Conservation (phyloP, 2,329 filamentous ascomycete species). For the Diaporthe citrichinensis region DNA sequence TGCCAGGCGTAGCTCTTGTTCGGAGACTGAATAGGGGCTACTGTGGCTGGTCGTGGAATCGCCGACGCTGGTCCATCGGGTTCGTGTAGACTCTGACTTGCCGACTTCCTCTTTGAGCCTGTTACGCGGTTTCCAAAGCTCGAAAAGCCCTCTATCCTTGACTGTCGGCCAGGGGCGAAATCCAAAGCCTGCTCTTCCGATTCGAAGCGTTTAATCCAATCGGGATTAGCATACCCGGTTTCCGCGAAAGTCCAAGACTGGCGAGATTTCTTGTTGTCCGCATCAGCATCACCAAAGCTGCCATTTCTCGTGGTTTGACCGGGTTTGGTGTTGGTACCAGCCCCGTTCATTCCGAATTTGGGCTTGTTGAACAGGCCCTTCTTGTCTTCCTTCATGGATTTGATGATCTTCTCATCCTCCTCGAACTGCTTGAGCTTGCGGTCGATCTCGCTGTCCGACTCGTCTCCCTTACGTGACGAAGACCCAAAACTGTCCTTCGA, state of each 20-base stretch:
- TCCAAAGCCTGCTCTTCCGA: constrained; percentile 30
- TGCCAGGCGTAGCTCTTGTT: constrained; percentile 70
- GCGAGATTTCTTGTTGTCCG: constrained; percentile 47
- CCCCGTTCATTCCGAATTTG: constrained; percentile 52
- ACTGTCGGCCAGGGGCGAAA: constrained; percentile 16
- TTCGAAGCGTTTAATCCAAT: constrained; percentile 43
- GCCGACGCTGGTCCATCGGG: constrained; percentile 41
- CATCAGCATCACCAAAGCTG: constrained; percentile 49
- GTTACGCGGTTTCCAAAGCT: constrained; percentile 29
- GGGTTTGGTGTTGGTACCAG: constrained; percentile 53
- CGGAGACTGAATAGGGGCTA: constrained; percentile 54
- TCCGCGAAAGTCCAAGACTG: constrained; percentile 40
- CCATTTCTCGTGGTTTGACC: constrained; percentile 45
- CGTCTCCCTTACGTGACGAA: constrained; percentile 44
- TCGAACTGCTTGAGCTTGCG: constrained; percentile 49
- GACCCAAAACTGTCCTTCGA: constrained; percentile 41
- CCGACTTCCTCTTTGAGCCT: constrained; percentile 19
- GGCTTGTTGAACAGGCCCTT: constrained; percentile 54
- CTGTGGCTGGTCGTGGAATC: constrained; percentile 44
- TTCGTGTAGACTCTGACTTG: neutral
- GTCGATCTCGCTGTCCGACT: constrained; percentile 51
- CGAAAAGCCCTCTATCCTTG: constrained; percentile 27
- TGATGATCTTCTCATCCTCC: constrained; percentile 45
- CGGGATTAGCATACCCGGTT: constrained; percentile 29
- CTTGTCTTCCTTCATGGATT: constrained; percentile 46